These are phyloP conservation scores for Colletotrichum musae DNA, from an alignment of 2,329 filamentous ascomycete genomes.

Conservation along the genomic window DNA sequence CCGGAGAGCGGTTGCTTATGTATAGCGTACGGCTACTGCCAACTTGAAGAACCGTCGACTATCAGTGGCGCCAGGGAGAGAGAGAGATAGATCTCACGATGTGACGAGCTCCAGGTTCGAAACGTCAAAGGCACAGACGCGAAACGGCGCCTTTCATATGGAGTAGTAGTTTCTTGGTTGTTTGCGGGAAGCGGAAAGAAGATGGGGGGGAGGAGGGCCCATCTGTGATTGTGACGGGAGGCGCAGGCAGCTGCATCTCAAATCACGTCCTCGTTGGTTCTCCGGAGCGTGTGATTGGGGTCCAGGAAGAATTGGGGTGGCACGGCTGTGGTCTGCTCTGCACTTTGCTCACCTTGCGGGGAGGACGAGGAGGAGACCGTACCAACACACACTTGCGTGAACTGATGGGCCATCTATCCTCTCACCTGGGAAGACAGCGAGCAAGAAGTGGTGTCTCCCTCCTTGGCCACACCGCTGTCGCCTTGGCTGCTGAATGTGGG, in stretches of 20 bases:
- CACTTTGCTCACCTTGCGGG: not conserved
- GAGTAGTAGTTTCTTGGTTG: slow-evolving; percentile 23
- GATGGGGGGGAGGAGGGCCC: not conserved
- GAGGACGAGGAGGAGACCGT: too few species aligned
- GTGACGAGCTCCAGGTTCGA: slow-evolving; percentile 13
- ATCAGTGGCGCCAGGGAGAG: too few species aligned
- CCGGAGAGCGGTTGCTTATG: not conserved
- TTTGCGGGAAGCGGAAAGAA: not conserved
- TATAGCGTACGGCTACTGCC: not conserved
- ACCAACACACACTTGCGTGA: slow-evolving; percentile 15
- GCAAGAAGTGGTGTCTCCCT: too few species aligned
- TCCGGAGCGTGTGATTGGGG: slow-evolving; percentile 30
- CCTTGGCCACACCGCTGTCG: slow-evolving; percentile 1
- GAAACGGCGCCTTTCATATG: slow-evolving; percentile 34
- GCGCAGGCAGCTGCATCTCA: slow-evolving; percentile 30
- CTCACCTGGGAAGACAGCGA: too few species aligned
- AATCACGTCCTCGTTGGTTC: slow-evolving; percentile 31
- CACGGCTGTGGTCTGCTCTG: slow-evolving; percentile 6
- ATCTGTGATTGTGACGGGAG: slow-evolving; percentile 35
- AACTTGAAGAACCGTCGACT: too few species aligned
- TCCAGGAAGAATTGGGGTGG: slow-evolving; percentile 31
- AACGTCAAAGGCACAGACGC: slow-evolving; percentile 14
- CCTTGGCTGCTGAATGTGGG: slow-evolving; percentile 8
- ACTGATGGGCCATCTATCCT: not conserved
- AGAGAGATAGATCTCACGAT: not conserved